A percentile compares a stretch with the other conserved stretches of the same genome.
Conservation (phyloP, 2,329 filamentous ascomycete species). For the Apiospora arundinis region DNA sequence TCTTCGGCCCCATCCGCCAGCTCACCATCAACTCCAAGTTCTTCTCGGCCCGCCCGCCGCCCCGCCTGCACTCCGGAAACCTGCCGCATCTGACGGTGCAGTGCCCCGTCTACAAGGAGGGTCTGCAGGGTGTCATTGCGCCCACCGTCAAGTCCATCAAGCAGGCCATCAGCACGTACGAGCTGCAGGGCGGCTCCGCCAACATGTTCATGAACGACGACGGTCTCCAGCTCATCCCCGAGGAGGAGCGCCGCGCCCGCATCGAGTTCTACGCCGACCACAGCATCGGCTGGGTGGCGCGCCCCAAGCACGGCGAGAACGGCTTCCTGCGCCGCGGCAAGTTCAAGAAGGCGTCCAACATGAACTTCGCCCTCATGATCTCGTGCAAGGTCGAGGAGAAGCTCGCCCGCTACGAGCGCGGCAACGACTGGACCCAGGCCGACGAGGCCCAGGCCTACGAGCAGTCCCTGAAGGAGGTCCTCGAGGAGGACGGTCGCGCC, state of each 20-base stretch:
- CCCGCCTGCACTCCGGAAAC: slow-evolving; percentile 59
- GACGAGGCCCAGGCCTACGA: slow-evolving; percentile 59
- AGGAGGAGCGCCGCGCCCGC: slow-evolving; percentile 66
- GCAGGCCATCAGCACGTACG: slow-evolving; percentile 77
- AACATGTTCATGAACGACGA: slow-evolving; percentile 82
- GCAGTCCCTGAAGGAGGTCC: slow-evolving; percentile 53
- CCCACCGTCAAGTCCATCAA: slow-evolving; percentile 82
- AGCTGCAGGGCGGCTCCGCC: slow-evolving; percentile 77
- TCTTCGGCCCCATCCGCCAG: slow-evolving; percentile 77
- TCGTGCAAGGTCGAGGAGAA: slow-evolving; percentile 68
- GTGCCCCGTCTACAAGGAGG: slow-evolving; percentile 89
- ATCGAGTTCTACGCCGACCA: slow-evolving; percentile 74
- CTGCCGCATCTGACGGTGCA: slow-evolving; percentile 83
- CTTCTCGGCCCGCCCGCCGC: slow-evolving; percentile 76
- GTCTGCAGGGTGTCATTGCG: slow-evolving; percentile 74
- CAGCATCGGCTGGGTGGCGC: slow-evolving; percentile 73
- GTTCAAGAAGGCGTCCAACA: slow-evolving; percentile 78
- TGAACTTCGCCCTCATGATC: slow-evolving; percentile 73
- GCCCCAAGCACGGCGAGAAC: slow-evolving; percentile 67
- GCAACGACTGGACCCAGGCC: slow-evolving; percentile 48
- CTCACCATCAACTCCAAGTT: slow-evolving; percentile 80
- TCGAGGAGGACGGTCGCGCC: slow-evolving; percentile 59
- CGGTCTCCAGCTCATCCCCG: slow-evolving; percentile 70
- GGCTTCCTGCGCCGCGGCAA: slow-evolving; percentile 65
- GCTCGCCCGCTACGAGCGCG: slow-evolving; percentile 52